Percentiles rank a stretch among this genome's conserved stretches.
Evolutionary conservation across 805 yeast species (phyloP).

Genomic region (Candida mattraensis): DNA sequence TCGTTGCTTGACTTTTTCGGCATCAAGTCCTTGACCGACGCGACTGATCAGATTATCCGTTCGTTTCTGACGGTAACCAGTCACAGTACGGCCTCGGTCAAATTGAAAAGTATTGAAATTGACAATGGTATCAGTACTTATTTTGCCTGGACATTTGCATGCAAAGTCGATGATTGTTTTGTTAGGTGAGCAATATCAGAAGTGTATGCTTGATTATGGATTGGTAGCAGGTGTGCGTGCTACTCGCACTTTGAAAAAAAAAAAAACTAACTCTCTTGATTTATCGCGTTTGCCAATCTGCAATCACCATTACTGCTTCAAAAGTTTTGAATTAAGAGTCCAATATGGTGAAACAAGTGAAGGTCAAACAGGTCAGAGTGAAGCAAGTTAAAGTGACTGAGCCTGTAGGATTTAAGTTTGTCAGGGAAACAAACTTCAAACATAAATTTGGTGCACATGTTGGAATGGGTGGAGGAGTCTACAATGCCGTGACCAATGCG

Average conservation of each 20-base stretch:
- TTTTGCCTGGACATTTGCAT: slow-evolving; percentile 10
- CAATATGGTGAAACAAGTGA: neutral
- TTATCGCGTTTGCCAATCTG: too few relatives aligned
- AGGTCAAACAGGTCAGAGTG: slow-evolving; percentile 21
- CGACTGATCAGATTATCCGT: neutral
- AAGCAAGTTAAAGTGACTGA: slow-evolving; percentile 11
- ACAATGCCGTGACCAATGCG: slow-evolving; percentile 40
- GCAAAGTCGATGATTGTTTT: too few relatives aligned
- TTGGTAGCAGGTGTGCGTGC: too few relatives aligned
- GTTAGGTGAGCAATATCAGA: too few relatives aligned
- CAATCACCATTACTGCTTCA: too few relatives aligned
- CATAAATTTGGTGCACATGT: slow-evolving; percentile 88
- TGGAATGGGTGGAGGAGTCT: slow-evolving; percentile 70
- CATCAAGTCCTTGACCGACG: slow-evolving; percentile 2
- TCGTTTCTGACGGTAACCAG: slow-evolving; percentile 1
- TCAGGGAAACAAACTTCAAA: slow-evolving; percentile 43
- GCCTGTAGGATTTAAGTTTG: slow-evolving; percentile 32
- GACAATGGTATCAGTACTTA: slow-evolving; percentile 2
- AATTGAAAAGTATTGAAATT: slow-evolving; percentile 3
- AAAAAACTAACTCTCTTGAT: too few relatives aligned
- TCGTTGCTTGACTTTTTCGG: slow-evolving; percentile 6
- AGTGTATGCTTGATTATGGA: neutral
- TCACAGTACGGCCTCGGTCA: neutral
- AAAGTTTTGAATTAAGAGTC: too few relatives aligned
- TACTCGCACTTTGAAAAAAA: too few relatives aligned